A percentile compares a stretch with the other conserved stretches of the same genome.
Conservation (phyloP, 2,329 filamentous ascomycete genomes). For the Phaeosphaeria sp. region DNA sequence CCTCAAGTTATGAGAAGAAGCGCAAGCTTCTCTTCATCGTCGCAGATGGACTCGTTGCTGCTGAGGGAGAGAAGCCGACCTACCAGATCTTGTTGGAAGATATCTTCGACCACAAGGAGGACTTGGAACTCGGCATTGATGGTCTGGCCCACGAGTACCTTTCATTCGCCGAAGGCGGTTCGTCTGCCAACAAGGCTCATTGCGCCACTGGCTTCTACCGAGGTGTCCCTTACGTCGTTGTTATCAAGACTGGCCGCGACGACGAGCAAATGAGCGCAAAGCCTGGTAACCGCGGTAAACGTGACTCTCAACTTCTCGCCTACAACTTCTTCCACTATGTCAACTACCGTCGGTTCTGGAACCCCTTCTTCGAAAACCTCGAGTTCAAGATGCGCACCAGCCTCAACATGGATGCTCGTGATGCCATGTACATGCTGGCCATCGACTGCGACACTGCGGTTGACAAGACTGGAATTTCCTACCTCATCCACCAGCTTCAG, state of each 20-base stretch:
- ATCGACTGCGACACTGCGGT: neutral
- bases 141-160: neutral
- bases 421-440: neutral
- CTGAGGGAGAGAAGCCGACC: neutral
- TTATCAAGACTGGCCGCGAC: neutral
- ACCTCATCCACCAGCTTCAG: neutral
- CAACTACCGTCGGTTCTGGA: neutral
- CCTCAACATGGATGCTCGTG: neutral
- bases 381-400: neutral
- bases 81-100: neutral
- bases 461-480: neutral
- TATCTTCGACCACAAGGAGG: neutral
- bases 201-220: neutral
- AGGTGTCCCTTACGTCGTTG: neutral
- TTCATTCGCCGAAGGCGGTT: neutral
- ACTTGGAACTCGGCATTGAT: neutral
- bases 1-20: neutral
- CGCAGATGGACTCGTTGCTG: neutral
- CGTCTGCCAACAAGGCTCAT: neutral
- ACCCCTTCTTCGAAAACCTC: neutral
- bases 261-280: neutral
- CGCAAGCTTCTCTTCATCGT: neutral
- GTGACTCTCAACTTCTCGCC: neutral
- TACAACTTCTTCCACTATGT: slow-evolving; percentile 1
- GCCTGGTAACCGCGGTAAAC: neutral